Evolutionary conservation across 805 yeast genomes (phyloP).

Genomic region (Saccharomycopsis guyanensis): DNA sequence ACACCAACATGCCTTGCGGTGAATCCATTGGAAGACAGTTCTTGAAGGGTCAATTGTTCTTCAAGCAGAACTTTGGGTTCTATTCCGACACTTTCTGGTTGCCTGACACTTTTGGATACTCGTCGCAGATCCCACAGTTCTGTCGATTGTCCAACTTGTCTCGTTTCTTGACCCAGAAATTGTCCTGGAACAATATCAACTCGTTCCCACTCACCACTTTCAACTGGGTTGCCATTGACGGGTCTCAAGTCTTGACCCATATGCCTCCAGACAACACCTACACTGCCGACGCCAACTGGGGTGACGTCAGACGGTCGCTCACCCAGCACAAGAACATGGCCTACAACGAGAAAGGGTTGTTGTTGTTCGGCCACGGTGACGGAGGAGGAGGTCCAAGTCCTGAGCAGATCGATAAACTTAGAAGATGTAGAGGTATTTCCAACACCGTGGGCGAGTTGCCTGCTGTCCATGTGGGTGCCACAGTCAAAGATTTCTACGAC

Average conservation of each 20-base stretch:
- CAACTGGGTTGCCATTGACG: slow-evolving; percentile 93
- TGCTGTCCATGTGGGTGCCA: slow-evolving; percentile 64
- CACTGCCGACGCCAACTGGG: slow-evolving; percentile 88
- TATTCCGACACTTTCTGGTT: slow-evolving; percentile 82
- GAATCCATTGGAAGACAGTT: slow-evolving; percentile 87
- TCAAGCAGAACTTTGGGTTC: slow-evolving; percentile 68
- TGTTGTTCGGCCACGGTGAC: slow-evolving; percentile 90
- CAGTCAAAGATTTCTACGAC: slow-evolving; percentile 76
- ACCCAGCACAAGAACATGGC: slow-evolving; percentile 78
- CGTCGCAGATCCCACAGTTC: slow-evolving; percentile 90
- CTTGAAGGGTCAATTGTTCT: slow-evolving; percentile 82
- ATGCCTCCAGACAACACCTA: slow-evolving; percentile 98
- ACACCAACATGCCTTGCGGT: slow-evolving; percentile 92
- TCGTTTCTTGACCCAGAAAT: slow-evolving; percentile 83
- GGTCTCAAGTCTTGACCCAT: slow-evolving; percentile 86
- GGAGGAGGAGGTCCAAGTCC: slow-evolving; percentile 99
- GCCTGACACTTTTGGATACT: slow-evolving; percentile 96
- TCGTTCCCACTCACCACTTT: slow-evolving; percentile 84
- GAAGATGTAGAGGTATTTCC: slow-evolving; percentile 84
- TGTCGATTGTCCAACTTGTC: slow-evolving; percentile 82
- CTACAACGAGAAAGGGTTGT: slow-evolving; percentile 69
- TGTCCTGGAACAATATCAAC: slow-evolving; percentile 95
- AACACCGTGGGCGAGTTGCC: slow-evolving; percentile 79
- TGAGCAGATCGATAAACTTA: slow-evolving; percentile 85
- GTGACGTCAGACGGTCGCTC: slow-evolving; percentile 79